phyloP scores from a whole-genome alignment of 2,329 filamentous ascomycete genomes.

The Colletotrichum ledebouriae region DNA sequence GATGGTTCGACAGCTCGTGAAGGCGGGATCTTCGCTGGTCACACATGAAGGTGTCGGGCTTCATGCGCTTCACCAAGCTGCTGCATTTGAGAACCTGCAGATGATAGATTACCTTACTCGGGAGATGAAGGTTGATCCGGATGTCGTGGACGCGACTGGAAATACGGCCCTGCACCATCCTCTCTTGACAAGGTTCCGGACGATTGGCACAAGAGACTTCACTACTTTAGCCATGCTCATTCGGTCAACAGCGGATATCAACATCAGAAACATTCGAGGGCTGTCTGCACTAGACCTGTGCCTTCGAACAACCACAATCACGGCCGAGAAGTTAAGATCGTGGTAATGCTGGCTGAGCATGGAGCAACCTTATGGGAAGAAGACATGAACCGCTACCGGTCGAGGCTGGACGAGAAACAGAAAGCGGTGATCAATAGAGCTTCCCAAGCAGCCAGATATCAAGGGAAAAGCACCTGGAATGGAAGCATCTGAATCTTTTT shows the following conservation, averaged over 20 bases:
- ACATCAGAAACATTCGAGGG: constrained; percentile 40
- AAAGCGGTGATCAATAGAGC: constrained; percentile 8
- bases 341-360: constrained; percentile 3
- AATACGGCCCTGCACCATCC: constrained; percentile 39
- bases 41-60: constrained; percentile 25
- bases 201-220: neutral
- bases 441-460: constrained; percentile 1
- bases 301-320: constrained; percentile 14
- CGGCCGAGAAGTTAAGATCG: constrained; percentile 18
- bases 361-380: constrained; percentile 19
- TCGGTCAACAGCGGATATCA: constrained; percentile 50
- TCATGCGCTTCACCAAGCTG: constrained; percentile 35
- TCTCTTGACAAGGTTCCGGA: constrained; percentile 26
- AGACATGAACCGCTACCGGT: constrained; percentile 18
- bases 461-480: neutral
- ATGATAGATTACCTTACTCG: constrained; percentile 6
- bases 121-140: constrained; percentile 7
- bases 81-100: constrained; percentile 24
- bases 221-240: constrained; percentile 44
- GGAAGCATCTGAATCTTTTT: constrained; percentile 4
- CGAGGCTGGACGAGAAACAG: constrained; percentile 18
- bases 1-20: constrained; percentile 8
- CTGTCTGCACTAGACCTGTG: constrained; percentile 30
- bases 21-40: constrained; percentile 22
- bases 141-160: constrained; percentile 15